Conservation (phyloP, 441 rosid species). For the Melastoma candidum region DNA sequence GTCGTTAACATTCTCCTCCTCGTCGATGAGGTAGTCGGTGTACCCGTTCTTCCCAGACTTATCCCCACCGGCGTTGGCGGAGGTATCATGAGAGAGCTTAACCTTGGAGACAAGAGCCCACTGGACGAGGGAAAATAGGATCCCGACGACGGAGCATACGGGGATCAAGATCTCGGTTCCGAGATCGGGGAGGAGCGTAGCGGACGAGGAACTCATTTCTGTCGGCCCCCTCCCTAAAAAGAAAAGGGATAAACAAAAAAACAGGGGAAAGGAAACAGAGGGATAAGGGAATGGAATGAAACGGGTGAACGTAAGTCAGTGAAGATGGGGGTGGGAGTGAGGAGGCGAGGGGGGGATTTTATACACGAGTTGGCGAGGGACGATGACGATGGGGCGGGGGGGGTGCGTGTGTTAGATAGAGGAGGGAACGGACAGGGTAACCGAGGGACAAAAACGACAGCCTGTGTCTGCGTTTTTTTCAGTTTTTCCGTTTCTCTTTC, state of each 20-base stretch:
- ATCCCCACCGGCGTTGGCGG: conserved; percentile 12
- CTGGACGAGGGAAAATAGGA: conserved; percentile 15
- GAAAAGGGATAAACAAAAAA: background rate
- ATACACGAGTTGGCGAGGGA: no score
- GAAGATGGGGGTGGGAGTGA: background rate
- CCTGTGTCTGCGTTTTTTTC: no score
- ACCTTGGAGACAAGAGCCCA: conserved; percentile 66
- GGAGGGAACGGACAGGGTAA: background rate
- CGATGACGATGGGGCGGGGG: background rate
- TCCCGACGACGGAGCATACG: conserved; percentile 9
- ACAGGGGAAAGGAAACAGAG: background rate
- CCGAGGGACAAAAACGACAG: conserved; percentile 1
- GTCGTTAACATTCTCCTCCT: conserved; percentile 76
- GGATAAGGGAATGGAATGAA: no score
- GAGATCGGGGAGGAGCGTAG: conserved; percentile 11
- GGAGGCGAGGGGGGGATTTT: background rate
- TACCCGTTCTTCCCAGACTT: conserved; percentile 47
- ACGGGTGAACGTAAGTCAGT: background rate
- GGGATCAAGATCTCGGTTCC: conserved; percentile 12
- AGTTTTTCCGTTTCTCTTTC: no score
- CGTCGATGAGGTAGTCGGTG: conserved; percentile 67
- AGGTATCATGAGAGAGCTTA: conserved; percentile 29
- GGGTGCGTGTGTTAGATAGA: background rate
- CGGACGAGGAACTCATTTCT: no score
- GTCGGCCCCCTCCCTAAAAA: background rate